Conservation (phyloP, 345 rosid species). For the Salix viminalis region DNA sequence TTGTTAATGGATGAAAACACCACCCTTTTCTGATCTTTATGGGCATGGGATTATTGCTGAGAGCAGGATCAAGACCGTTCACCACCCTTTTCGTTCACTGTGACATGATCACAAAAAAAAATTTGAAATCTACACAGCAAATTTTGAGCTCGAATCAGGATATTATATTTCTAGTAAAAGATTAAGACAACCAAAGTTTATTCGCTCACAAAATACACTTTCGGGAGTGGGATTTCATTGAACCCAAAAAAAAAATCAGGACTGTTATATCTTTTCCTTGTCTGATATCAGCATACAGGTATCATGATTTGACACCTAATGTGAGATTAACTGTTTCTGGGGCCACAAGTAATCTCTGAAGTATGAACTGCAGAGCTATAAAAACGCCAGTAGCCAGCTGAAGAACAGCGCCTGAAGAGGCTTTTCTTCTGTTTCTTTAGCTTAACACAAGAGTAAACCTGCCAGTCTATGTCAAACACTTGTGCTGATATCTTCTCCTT, state of each 20-base stretch:
- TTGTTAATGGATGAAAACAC: conserved; percentile 6
- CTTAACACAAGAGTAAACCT: conserved; percentile 19
- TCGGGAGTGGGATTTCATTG: too few species aligned
- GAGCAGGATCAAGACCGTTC: neutral
- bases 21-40: neutral
- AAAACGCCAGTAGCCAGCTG: conserved; percentile 27
- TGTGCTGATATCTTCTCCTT: neutral
- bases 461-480: conserved; percentile 21
- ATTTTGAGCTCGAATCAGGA: too few species aligned
- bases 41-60: neutral
- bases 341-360: conserved; percentile 18
- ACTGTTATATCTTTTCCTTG: neutral
- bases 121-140: fast-evolving
- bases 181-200: too few species aligned
- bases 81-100: too few species aligned
- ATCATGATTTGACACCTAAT: conserved; percentile 10
- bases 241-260: neutral
- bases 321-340: conserved; percentile 7
- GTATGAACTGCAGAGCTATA: conserved; percentile 30
- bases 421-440: conserved; percentile 23
- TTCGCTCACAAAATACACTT: too few species aligned
- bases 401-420: conserved; percentile 17
- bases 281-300: neutral
- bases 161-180: too few species aligned
- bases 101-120: too few species aligned